These are phyloP conservation scores for Mucor lusitanicus DNA, from an alignment of 371 early-diverging fungal genomes.

Conservation along the genomic window DNA sequence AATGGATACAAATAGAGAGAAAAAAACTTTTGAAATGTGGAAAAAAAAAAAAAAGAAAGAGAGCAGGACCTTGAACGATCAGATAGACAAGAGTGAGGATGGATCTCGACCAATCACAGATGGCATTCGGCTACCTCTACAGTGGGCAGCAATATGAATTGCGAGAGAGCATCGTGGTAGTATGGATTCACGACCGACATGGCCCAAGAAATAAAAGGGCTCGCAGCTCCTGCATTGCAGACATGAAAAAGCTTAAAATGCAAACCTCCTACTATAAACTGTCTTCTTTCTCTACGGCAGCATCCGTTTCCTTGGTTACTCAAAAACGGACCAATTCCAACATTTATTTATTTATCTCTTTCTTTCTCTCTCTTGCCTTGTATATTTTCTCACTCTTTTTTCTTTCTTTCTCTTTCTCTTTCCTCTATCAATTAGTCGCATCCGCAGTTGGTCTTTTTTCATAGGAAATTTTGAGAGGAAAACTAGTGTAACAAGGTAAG, in stretches of 20 bases:
- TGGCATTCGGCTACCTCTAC: background rate
- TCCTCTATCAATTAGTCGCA: background rate
- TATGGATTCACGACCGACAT: background rate
- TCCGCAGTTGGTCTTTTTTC: background rate
- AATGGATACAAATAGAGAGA: background rate
- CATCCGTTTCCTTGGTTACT: constrained; percentile 2
- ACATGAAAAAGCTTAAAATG: background rate
- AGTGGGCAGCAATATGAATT: background rate
- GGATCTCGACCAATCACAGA: background rate
- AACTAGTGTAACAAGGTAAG: background rate
- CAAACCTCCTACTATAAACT: background rate
- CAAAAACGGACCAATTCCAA: background rate
- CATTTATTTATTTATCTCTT: background rate
- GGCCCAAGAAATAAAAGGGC: background rate
- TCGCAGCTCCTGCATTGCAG: background rate
- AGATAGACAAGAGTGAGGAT: background rate
- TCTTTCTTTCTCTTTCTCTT: background rate
- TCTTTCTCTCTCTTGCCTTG: background rate
- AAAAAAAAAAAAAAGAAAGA: background rate
- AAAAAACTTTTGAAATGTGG: background rate
- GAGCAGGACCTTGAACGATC: background rate
- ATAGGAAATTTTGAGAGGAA: too few relatives aligned
- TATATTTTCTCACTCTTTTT: background rate
- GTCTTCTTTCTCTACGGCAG: background rate
- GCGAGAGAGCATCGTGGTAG: background rate